A percentile compares a stretch with the other conserved stretches of the same genome.
phyloP scores from a whole-genome alignment of 2,329 filamentous ascomycete genomes.

The Pyricularia pennisetigena region DNA sequence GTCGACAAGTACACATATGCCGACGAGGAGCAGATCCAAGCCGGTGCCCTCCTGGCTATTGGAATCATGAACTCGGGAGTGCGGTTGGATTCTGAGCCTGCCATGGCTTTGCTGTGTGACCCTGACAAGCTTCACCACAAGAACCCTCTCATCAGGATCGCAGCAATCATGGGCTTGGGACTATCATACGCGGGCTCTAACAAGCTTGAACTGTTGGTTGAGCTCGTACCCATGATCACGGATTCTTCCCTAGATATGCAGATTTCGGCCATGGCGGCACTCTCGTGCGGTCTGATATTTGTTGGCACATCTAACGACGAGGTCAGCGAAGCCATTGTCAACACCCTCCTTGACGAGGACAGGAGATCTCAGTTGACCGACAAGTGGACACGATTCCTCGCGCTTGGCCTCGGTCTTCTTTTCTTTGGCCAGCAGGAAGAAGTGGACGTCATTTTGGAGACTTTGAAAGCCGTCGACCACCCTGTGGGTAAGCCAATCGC shows the following conservation, averaged over 20 bases:
- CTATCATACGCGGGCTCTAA: slow-evolving; percentile 91
- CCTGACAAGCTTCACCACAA: slow-evolving; percentile 69
- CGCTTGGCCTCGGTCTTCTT: slow-evolving; percentile 81
- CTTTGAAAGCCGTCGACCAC: slow-evolving; percentile 92
- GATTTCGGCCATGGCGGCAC: slow-evolving; percentile 88
- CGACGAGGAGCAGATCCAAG: slow-evolving; percentile 71
- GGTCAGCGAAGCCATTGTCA: slow-evolving; percentile 84
- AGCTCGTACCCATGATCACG: slow-evolving; percentile 76
- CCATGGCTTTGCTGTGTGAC: slow-evolving; percentile 76
- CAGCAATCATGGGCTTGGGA: slow-evolving; percentile 92
- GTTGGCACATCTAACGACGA: slow-evolving; percentile 88
- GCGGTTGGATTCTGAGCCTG: slow-evolving; percentile 79
- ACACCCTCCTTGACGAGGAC: slow-evolving; percentile 88
- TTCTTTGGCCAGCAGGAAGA: slow-evolving; percentile 98
- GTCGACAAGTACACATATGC: slow-evolving; percentile 92
- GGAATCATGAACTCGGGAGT: slow-evolving; percentile 95
- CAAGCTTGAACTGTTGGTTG: slow-evolving; percentile 77
- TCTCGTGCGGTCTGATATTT: slow-evolving; percentile 82
- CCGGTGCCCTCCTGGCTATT: slow-evolving; percentile 84
- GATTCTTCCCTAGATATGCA: slow-evolving; percentile 87
- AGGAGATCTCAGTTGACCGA: slow-evolving; percentile 84
- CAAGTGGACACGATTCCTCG: slow-evolving; percentile 97
- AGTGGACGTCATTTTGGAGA: slow-evolving; percentile 96
- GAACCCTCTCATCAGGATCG: slow-evolving; percentile 67
- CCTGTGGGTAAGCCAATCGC: slow-evolving; percentile 95